These are phyloP conservation scores for Fusarium agapanthi DNA, from an alignment of 2,329 filamentous ascomycete genomes.

Conservation along the genomic window DNA sequence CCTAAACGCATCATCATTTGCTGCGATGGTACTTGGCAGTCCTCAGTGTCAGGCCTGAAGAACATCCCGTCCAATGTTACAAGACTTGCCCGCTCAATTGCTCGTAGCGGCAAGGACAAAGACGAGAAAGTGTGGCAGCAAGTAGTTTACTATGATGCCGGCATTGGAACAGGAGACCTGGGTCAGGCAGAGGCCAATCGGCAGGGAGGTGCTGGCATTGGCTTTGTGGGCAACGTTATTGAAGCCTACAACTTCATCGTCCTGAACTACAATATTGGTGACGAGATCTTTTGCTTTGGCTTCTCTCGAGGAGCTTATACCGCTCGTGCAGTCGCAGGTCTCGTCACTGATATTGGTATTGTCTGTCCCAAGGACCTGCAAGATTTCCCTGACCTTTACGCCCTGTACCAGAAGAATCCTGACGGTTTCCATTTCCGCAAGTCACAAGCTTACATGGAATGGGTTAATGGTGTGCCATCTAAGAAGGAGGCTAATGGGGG, in stretches of 20 bases:
- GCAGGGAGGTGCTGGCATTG: slow-evolving; percentile 39
- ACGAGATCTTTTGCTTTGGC: slow-evolving; percentile 48
- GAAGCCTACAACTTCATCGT: slow-evolving; percentile 50
- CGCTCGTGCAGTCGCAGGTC: slow-evolving; percentile 47
- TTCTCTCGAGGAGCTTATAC: slow-evolving; percentile 51
- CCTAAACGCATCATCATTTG: slow-evolving; percentile 46
- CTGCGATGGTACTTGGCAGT: slow-evolving; percentile 51
- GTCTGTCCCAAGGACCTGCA: slow-evolving; percentile 39
- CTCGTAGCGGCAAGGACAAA: slow-evolving; percentile 35
- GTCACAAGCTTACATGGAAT: slow-evolving; percentile 35
- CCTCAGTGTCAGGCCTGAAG: slow-evolving; percentile 36
- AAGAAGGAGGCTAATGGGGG: slow-evolving; percentile 19
- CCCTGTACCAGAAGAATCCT: slow-evolving; percentile 38
- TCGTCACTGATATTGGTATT: slow-evolving; percentile 42
- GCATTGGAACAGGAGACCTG: slow-evolving; percentile 43
- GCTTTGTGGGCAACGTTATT: slow-evolving; percentile 44
- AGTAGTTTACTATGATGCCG: slow-evolving; percentile 50
- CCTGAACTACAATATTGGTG: slow-evolving; percentile 45
- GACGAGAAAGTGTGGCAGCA: slow-evolving; percentile 46
- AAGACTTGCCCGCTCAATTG: slow-evolving; percentile 45
- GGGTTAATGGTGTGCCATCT: slow-evolving; percentile 35
- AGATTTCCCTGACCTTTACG: slow-evolving; percentile 39
- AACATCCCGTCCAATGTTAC: slow-evolving; percentile 47
- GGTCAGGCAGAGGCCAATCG: slow-evolving; percentile 26
- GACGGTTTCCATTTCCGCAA: slow-evolving; percentile 32